Evolutionary conservation across 306 rosid species (phyloP).

Genomic region (Rosa persica): DNA sequence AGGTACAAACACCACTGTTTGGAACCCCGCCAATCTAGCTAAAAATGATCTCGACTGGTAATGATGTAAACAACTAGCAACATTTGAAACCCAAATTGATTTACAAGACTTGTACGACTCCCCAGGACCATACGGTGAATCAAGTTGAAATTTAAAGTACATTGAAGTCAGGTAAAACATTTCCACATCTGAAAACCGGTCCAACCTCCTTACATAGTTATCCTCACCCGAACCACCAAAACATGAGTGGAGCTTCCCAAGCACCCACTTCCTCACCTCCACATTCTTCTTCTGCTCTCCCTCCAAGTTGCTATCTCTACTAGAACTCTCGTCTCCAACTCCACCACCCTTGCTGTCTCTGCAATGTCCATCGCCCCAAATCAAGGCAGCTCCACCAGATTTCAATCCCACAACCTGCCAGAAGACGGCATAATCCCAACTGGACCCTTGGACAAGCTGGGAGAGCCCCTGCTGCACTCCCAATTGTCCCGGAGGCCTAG

Average conservation of each 20-base stretch:
- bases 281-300: slow-evolving; percentile 41
- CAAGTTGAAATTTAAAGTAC: slow-evolving; percentile 61
- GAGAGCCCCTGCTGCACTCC: slow-evolving; percentile 50
- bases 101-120: slow-evolving; percentile 60
- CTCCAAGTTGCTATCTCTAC: slow-evolving; percentile 27
- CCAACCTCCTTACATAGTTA: slow-evolving; percentile 41
- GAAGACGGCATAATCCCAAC: slow-evolving; percentile 77
- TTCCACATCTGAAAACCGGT: slow-evolving; percentile 54
- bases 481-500: slow-evolving; percentile 41
- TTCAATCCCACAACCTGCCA: slow-evolving; percentile 78
- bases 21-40: slow-evolving; percentile 65
- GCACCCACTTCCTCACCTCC: slow-evolving; percentile 57
- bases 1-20: slow-evolving; percentile 69
- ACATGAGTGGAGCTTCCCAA: slow-evolving; percentile 63
- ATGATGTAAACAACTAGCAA: slow-evolving; percentile 48
- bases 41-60: slow-evolving; percentile 59
- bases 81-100: slow-evolving; percentile 61
- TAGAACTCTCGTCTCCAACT: slow-evolving; percentile 19
- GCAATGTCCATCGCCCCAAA: slow-evolving; percentile 80
- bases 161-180: slow-evolving; percentile 72
- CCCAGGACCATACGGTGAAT: slow-evolving; percentile 53
- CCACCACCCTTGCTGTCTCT: slow-evolving; percentile 40
- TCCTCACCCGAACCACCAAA: slow-evolving; percentile 50
- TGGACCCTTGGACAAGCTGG: slow-evolving; percentile 64
- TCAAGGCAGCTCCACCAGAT: slow-evolving; percentile 69